phyloP scores from a whole-genome alignment of 208 protist species.

The Wallacemonas sp. region DNA sequence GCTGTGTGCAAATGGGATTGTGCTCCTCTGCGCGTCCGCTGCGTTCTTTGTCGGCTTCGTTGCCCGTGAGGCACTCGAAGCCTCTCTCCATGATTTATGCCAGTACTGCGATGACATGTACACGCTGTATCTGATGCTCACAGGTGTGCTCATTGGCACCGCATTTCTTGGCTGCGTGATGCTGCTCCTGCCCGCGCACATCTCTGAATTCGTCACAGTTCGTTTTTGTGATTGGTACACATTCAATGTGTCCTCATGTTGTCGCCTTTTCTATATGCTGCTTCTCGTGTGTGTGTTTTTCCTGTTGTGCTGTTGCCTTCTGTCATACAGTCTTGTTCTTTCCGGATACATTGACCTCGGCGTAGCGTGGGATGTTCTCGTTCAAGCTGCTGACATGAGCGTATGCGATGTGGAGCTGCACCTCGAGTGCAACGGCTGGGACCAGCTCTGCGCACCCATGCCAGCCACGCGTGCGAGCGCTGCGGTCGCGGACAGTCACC shows the following conservation, averaged over 20 bases:
- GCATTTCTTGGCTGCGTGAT: conserved; percentile 26
- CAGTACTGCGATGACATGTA: conserved; percentile 10
- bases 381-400: background rate
- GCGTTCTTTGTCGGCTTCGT: conserved; percentile 26
- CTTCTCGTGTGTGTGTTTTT: conserved; percentile 16
- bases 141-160: conserved; percentile 16
- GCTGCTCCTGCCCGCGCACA: conserved; percentile 17
- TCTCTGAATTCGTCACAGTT: background rate
- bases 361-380: conserved; percentile 12
- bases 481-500: background rate
- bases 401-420: conserved; percentile 20
- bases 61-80: conserved; percentile 13
- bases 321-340: conserved; percentile 19
- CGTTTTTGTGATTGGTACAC: background rate
- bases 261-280: conserved; percentile 18
- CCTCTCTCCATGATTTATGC: conserved; percentile 17
- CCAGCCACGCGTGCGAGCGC: background rate
- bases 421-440: conserved; percentile 26
- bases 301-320: conserved; percentile 1
- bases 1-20: conserved; percentile 23
- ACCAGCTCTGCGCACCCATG: background rate
- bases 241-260: background rate
- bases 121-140: conserved; percentile 18
- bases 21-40: conserved; percentile 15
- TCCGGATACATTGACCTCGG: conserved; percentile 3